A percentile compares a stretch with the other conserved stretches of the same genome.
Evolutionary conservation across 2,329 filamentous ascomycete species (phyloP).

Genomic region (Cytospora chrysosperma): DNA sequence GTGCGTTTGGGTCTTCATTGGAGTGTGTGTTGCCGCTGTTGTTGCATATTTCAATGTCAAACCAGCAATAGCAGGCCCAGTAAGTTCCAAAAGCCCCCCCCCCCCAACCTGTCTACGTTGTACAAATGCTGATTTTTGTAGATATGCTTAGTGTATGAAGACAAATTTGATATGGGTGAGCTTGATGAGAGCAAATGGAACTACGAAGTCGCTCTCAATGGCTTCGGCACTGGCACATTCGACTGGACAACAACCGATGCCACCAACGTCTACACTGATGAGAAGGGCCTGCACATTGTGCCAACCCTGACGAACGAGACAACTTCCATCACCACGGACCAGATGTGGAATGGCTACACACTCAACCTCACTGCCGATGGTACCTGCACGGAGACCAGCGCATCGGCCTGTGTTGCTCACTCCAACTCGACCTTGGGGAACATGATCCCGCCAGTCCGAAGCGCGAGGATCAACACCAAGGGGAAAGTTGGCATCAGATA

Average conservation of each 20-base stretch:
- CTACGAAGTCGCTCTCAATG: conserved; percentile 33
- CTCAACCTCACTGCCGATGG: conserved; percentile 45
- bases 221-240: conserved; percentile 49
- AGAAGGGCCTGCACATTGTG: conserved; percentile 52
- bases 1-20: conserved; percentile 33
- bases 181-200: conserved; percentile 22
- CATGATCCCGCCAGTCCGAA: conserved; percentile 51
- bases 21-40: conserved; percentile 35
- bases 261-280: conserved; percentile 48
- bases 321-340: conserved; percentile 38
- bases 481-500: conserved; percentile 48
- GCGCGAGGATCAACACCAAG: conserved; percentile 48
- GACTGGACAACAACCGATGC: conserved; percentile 53
- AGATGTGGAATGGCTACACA: conserved; percentile 41
- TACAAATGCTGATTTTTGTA: conserved; percentile 7
- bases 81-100: conserved; percentile 8
- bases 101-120: not conserved
- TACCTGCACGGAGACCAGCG: conserved; percentile 41
- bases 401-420: conserved; percentile 37
- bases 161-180: conserved; percentile 40
- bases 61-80: conserved; percentile 28
- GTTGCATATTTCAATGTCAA: conserved; percentile 35
- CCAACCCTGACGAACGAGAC: conserved; percentile 48
- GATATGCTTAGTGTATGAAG: conserved; percentile 48
- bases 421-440: conserved; percentile 43